Conservation (phyloP, 306 rosid species). For the Bauhinia variegata region DNA sequence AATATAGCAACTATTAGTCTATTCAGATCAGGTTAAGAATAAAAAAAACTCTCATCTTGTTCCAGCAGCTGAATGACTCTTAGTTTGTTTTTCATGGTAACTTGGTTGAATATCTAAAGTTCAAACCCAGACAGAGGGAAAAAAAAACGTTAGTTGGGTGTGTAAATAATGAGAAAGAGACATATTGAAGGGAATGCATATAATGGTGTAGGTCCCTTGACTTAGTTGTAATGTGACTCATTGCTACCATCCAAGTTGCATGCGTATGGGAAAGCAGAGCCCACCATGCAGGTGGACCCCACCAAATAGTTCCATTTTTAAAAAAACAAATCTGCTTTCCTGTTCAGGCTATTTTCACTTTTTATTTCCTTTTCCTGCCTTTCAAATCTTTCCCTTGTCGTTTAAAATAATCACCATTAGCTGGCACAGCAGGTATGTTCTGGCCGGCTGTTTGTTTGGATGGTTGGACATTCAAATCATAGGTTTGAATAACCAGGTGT, state of each 20-base stretch:
- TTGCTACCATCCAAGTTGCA: slow-evolving; percentile 41
- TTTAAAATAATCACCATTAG: slow-evolving; percentile 57
- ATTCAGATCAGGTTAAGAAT: no score
- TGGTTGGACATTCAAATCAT: slow-evolving; percentile 36
- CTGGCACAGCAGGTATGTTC: slow-evolving; percentile 80
- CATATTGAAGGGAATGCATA: slow-evolving; percentile 20
- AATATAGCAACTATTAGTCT: no score
- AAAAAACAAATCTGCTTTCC: slow-evolving; percentile 5
- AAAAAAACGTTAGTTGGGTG: neutral
- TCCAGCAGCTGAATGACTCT: slow-evolving; percentile 11
- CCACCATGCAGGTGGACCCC: slow-evolving; percentile 51
- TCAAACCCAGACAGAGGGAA: neutral
- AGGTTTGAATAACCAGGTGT: slow-evolving; percentile 52
- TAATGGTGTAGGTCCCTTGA: slow-evolving; percentile 43
- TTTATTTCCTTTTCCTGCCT: slow-evolving; percentile 8
- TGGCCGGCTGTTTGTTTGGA: slow-evolving; percentile 54
- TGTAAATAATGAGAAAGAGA: slow-evolving; percentile 2
- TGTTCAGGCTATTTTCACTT: slow-evolving; percentile 22
- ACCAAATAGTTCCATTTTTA: slow-evolving; percentile 42
- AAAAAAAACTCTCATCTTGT: no score
- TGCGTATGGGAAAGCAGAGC: slow-evolving; percentile 37
- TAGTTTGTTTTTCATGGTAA: neutral
- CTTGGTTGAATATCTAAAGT: slow-evolving; percentile 16
- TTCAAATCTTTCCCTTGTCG: slow-evolving; percentile 43
- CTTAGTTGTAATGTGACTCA: slow-evolving; percentile 47